These are phyloP conservation scores for Talaromyces wortmannii DNA, from an alignment of 495 filamentous ascomycete genomes.

Conservation along the genomic window DNA sequence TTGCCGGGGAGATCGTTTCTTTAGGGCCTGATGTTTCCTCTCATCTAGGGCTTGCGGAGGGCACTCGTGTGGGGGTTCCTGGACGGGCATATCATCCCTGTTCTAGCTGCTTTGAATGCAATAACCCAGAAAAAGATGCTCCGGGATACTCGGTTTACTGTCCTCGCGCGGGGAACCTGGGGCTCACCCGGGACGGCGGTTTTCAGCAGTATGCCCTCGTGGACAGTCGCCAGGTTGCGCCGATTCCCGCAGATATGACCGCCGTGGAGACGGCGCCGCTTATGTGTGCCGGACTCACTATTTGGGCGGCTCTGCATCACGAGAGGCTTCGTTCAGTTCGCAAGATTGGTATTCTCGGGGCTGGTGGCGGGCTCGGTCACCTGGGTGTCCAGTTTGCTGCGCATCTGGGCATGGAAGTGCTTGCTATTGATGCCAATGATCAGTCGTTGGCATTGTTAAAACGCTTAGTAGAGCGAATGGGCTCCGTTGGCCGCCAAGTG, in stretches of 20 bases:
- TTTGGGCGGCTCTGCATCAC: conserved; percentile 9
- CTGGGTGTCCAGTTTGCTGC: conserved; percentile 19
- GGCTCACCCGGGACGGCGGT: conserved; percentile 19
- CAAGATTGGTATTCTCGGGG: conserved; percentile 16
- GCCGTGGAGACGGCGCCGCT: conserved; percentile 26
- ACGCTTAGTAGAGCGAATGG: not conserved
- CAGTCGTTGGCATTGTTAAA: not conserved
- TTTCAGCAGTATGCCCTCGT: conserved; percentile 25
- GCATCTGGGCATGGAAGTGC: conserved; percentile 13
- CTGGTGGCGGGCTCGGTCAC: conserved; percentile 17
- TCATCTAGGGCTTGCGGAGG: conserved; percentile 25
- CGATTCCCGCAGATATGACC: conserved; percentile 21
- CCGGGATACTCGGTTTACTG: conserved; percentile 8
- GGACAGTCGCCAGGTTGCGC: conserved; percentile 17
- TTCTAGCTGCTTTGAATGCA: conserved; percentile 7
- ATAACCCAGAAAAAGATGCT: not conserved
- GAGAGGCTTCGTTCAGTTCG: conserved; percentile 4
- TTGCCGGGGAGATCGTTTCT: conserved; percentile 45
- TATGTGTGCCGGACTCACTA: conserved; percentile 31
- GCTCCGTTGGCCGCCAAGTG: not conserved
- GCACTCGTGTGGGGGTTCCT: not conserved
- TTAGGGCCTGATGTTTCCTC: conserved; percentile 38
- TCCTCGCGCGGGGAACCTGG: conserved; percentile 6
- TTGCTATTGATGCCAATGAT: conserved; percentile 12
- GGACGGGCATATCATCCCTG: not conserved